Conservation (phyloP, 768 basidiomycete species). For the Crucibulum laeve region DNA sequence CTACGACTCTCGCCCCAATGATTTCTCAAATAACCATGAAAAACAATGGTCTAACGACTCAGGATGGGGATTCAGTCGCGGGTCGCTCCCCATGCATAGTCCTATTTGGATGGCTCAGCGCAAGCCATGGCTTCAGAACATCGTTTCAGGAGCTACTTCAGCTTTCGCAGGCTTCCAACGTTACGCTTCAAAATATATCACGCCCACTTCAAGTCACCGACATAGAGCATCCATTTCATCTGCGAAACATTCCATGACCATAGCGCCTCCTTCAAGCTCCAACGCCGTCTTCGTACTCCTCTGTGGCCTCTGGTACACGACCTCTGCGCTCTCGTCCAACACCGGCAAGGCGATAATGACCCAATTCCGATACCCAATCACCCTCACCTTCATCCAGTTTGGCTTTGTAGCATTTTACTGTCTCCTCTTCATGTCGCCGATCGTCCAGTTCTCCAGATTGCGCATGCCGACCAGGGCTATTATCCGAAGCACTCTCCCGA, state of each 20-base stretch:
- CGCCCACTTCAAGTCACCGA: constrained; percentile 16
- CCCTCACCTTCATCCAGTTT: constrained; percentile 97
- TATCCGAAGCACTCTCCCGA: constrained; percentile 77
- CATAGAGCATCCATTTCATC: constrained; percentile 18
- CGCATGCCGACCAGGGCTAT: constrained; percentile 72
- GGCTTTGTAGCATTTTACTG: constrained; percentile 90
- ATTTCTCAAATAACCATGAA: constrained; percentile 15
- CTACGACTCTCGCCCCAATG: constrained; percentile 17
- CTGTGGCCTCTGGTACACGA: constrained; percentile 90
- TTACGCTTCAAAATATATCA: constrained; percentile 16
- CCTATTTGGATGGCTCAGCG: constrained; percentile 23
- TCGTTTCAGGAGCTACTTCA: constrained; percentile 16
- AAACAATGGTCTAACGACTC: constrained; percentile 15
- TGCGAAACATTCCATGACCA: constrained; percentile 24
- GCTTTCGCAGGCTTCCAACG: constrained; percentile 21
- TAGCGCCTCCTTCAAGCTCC: constrained; percentile 25
- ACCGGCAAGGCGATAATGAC: constrained; percentile 94
- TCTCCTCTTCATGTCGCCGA: constrained; percentile 76
- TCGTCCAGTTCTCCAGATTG: constrained; percentile 60
- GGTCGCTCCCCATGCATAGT: constrained; percentile 23
- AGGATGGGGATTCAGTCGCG: constrained; percentile 25
- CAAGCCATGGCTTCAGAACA: constrained; percentile 24
- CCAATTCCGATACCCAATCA: constrained; percentile 91
- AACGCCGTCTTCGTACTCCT: constrained; percentile 64
- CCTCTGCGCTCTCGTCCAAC: constrained; percentile 91